phyloP scores from a whole-genome alignment of 176 grass and related monocot species.

The Triticum monococcum region DNA sequence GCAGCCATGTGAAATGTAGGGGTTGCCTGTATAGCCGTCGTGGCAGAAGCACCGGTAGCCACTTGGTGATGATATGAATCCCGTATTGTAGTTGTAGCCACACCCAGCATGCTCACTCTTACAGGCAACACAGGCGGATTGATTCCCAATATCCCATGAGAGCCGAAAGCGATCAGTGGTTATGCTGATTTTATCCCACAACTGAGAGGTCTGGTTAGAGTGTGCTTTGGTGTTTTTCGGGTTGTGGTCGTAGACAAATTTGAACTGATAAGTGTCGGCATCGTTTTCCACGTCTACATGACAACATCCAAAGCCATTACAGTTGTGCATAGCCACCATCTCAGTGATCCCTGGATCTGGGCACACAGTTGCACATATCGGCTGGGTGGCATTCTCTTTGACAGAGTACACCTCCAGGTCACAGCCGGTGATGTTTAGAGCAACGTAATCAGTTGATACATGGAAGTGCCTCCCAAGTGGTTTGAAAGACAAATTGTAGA shows the following conservation, averaged over 20 bases:
- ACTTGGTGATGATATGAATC: no score
- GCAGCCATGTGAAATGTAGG: neutral
- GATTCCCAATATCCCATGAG: neutral
- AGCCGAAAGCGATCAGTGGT: neutral
- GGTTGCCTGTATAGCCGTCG: neutral
- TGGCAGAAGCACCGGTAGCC: no score
- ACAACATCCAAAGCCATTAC: neutral
- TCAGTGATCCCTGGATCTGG: neutral
- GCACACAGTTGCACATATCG: neutral
- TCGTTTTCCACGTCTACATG: neutral
- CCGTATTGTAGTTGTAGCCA: neutral
- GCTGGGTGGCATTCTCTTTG: neutral
- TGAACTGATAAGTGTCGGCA: neutral
- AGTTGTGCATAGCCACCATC: neutral
- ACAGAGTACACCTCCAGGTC: neutral
- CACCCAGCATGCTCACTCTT: neutral
- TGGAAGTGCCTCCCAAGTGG: neutral
- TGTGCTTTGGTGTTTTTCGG: neutral
- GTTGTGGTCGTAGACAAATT: neutral
- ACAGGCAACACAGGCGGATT: neutral
- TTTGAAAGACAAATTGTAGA: neutral
- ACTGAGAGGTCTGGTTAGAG: neutral
- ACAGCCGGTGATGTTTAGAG: neutral
- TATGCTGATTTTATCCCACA: constrained; percentile 2
- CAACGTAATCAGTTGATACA: no score